Percentiles rank a stretch among this genome's conserved stretches.
These are phyloP conservation scores for Diaporthe australafricana DNA, from an alignment of 2,329 filamentous ascomycete species.

Conservation along the genomic window DNA sequence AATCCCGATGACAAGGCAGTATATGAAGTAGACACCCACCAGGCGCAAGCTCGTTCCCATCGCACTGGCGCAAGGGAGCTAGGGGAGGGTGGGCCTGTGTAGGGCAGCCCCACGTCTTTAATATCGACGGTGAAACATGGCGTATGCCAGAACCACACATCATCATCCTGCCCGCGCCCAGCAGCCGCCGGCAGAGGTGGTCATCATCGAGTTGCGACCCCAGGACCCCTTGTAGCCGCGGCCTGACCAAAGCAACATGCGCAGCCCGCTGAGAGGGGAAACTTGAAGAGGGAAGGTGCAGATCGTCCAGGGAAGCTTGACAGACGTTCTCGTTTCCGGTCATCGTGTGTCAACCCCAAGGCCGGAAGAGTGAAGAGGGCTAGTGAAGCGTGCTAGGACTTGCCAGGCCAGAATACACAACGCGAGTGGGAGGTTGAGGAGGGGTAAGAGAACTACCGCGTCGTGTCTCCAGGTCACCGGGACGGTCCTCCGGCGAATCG, in stretches of 20 bases:
- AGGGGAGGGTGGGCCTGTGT: constrained; percentile 2
- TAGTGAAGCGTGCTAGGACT: neutral
- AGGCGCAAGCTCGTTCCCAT: neutral
- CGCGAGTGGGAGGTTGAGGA: neutral
- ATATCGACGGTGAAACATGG: constrained; percentile 33
- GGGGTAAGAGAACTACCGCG: neutral
- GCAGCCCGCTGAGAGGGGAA: too few species aligned
- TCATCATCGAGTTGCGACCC: neutral
- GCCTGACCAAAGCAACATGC: neutral
- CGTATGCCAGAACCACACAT: constrained; percentile 26
- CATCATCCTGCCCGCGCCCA: neutral
- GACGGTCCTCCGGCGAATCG: constrained; percentile 17
- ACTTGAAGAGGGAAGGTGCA: neutral
- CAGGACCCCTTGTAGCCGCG: neutral
- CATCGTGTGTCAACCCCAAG: constrained; percentile 4
- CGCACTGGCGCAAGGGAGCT: constrained; percentile 16
- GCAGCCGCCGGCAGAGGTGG: neutral
- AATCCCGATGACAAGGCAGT: neutral
- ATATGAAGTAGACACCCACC: constrained; percentile 5
- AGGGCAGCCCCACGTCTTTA: constrained; percentile 19
- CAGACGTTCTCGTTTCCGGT: neutral
- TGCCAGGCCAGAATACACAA: neutral
- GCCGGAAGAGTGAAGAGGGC: neutral
- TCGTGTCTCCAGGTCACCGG: constrained; percentile 26
- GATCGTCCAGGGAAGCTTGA: neutral